phyloP scores from a whole-genome alignment of 2,329 filamentous ascomycete species.

The Metarhizium sp. region DNA sequence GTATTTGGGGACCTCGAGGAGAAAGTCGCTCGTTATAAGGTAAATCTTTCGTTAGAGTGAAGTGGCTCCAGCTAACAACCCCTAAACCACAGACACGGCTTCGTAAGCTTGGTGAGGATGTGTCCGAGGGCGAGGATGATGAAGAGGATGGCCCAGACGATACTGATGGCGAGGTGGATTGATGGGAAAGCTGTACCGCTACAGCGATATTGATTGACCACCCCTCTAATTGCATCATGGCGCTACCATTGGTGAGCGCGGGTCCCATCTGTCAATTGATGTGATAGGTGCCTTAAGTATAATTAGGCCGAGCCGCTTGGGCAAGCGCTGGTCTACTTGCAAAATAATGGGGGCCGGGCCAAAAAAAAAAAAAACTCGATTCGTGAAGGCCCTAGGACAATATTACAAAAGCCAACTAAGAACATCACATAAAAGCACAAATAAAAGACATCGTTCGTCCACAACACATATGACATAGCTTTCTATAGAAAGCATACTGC shows the following conservation, averaged over 20 bases:
- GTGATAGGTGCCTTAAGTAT: no score
- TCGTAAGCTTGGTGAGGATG: conserved; percentile 55
- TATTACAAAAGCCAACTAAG: no score
- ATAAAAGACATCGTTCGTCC: background rate
- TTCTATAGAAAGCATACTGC: no score
- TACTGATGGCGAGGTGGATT: background rate
- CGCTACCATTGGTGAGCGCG: background rate
- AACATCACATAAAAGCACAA: background rate
- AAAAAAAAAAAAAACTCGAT: background rate
- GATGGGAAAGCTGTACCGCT: background rate
- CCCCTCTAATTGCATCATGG: background rate
- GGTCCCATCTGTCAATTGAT: background rate
- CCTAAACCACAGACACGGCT: conserved; percentile 40
- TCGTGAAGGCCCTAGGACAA: background rate
- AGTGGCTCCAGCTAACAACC: background rate
- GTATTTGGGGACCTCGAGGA: conserved; percentile 75
- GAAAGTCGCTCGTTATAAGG: conserved; percentile 67
- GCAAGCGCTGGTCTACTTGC: no score
- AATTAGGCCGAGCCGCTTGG: no score
- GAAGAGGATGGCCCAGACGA: conserved; percentile 4
- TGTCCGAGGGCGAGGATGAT: conserved; percentile 53
- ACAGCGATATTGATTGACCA: background rate
- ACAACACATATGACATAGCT: no score
- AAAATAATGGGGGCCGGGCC: background rate
- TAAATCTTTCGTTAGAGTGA: conserved; percentile 23